Evolutionary conservation across 257 asterid genomes (phyloP).

Genomic region (Gardenia jasminoides): DNA sequence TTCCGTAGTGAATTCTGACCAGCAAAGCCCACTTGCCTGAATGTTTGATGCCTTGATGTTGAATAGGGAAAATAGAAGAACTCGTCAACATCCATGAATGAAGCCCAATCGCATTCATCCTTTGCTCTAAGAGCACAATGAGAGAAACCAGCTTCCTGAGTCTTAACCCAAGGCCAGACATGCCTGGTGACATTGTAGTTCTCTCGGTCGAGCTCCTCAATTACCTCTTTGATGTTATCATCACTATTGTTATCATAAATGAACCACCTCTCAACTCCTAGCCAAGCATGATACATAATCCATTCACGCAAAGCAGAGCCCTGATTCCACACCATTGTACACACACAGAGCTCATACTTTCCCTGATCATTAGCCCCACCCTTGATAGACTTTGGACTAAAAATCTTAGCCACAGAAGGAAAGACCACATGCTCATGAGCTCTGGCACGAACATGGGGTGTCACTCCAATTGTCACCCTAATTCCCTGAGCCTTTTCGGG

Average conservation of each 20-base stretch:
- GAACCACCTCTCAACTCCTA: slow-evolving; percentile 93
- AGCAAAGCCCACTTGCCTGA: slow-evolving; percentile 39
- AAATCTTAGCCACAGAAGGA: slow-evolving; percentile 82
- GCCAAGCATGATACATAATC: slow-evolving; percentile 83
- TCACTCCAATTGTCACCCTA: slow-evolving; percentile 59
- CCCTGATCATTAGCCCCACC: slow-evolving; percentile 16
- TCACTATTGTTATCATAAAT: slow-evolving; percentile 89
- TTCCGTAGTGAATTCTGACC: slow-evolving; percentile 53
- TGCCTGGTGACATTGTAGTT: slow-evolving; percentile 71
- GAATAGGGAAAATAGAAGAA: slow-evolving; percentile 78
- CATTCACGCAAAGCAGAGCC: slow-evolving; percentile 77
- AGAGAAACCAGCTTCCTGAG: slow-evolving; percentile 98
- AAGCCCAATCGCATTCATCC: slow-evolving; percentile 75
- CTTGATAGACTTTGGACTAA: slow-evolving; percentile 14
- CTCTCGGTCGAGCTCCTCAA: slow-evolving; percentile 49
- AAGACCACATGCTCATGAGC: slow-evolving; percentile 34
- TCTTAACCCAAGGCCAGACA: slow-evolving; percentile 97
- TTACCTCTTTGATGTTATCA: slow-evolving; percentile 53
- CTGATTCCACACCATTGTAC: slow-evolving; percentile 99
- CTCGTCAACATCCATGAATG: slow-evolving; percentile 97
- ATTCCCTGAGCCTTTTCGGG: slow-evolving; percentile 49
- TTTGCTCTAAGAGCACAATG: slow-evolving; percentile 86
- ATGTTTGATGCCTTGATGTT: slow-evolving; percentile 30
- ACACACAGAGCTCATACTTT: slow-evolving; percentile 72
- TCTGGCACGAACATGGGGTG: slow-evolving; percentile 27